Conservation (phyloP, 352 stramenopile genomes). For the Hyaloperonospora arabidopsidis region DNA sequence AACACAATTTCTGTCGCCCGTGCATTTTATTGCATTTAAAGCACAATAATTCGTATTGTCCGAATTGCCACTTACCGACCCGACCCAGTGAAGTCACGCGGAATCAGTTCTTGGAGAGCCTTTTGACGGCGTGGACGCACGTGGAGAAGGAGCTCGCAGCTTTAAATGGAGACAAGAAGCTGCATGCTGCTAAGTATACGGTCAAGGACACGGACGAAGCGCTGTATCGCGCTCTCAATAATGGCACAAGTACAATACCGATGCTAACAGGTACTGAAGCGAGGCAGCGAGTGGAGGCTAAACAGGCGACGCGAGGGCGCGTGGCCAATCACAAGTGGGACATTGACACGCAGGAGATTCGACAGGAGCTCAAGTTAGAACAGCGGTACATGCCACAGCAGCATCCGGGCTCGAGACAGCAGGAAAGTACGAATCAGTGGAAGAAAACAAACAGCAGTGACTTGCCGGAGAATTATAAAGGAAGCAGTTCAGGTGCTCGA, state of each 20-base stretch:
- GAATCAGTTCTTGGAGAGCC: constrained; percentile 83
- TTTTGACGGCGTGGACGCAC: constrained; percentile 63
- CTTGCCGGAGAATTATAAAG: constrained; percentile 31
- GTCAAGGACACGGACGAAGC: constrained; percentile 31
- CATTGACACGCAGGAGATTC: constrained; percentile 55
- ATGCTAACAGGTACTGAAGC: background rate
- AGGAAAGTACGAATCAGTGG: constrained; percentile 8
- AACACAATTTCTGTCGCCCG: constrained; percentile 81
- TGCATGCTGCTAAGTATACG: constrained; percentile 26
- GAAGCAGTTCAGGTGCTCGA: constrained; percentile 9
- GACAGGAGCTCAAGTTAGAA: constrained; percentile 37
- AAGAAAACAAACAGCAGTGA: constrained; percentile 38
- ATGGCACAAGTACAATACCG: background rate
- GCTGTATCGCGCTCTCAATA: constrained; percentile 23
- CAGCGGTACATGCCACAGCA: constrained; percentile 27
- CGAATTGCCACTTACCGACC: constrained; percentile 63
- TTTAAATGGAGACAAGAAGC: constrained; percentile 29
- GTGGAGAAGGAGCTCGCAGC: constrained; percentile 56
- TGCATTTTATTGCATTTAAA: constrained; percentile 66
- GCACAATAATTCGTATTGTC: constrained; percentile 53
- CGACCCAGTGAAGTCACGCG: constrained; percentile 69
- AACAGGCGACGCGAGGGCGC: constrained; percentile 24
- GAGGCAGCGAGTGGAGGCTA: constrained; percentile 7
- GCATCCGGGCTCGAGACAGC: constrained; percentile 11
- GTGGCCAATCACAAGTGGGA: constrained; percentile 65